Conservation (phyloP, 148 eudicot species). For the Euryodendron excelsum region DNA sequence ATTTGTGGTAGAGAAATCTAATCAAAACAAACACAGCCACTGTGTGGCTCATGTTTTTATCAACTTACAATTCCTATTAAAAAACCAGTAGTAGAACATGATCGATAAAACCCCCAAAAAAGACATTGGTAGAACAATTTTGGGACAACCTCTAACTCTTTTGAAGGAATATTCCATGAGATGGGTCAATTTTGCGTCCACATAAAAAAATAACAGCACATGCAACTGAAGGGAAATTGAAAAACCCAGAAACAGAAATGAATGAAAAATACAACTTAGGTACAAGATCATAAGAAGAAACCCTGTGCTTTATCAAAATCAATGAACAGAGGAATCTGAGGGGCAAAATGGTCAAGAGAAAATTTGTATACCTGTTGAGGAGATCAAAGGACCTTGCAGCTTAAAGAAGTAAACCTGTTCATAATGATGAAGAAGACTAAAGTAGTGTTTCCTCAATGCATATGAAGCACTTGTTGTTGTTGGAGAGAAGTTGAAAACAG, state of each 20-base stretch:
- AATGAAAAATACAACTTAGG: not conserved
- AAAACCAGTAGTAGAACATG: not conserved
- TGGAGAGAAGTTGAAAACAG: slow-evolving; percentile 44
- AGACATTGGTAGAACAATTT: not conserved
- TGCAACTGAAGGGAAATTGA: not conserved
- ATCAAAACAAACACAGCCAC: too few relatives aligned
- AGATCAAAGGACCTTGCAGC: slow-evolving; percentile 26
- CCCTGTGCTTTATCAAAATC: too few relatives aligned
- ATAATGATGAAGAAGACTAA: slow-evolving; percentile 47
- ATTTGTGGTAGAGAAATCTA: too few relatives aligned
- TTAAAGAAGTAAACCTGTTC: slow-evolving; percentile 70
- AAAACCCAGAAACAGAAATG: not conserved
- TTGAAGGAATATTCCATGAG: slow-evolving; percentile 11
- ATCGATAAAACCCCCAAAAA: not conserved
- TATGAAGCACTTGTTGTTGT: slow-evolving; percentile 76
- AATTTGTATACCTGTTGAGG: slow-evolving; percentile 13
- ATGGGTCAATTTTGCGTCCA: slow-evolving; percentile 19
- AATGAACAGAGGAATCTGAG: too few relatives aligned
- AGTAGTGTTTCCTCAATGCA: slow-evolving; percentile 64
- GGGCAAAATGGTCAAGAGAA: too few relatives aligned
- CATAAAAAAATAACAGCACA: not conserved
- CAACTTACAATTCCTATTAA: too few relatives aligned
- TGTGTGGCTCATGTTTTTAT: too few relatives aligned
- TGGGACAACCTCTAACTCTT: not conserved
- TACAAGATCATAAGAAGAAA: not conserved